Conservation (phyloP, 371 early-diverging fungal genomes). For the Circinella minor region DNA sequence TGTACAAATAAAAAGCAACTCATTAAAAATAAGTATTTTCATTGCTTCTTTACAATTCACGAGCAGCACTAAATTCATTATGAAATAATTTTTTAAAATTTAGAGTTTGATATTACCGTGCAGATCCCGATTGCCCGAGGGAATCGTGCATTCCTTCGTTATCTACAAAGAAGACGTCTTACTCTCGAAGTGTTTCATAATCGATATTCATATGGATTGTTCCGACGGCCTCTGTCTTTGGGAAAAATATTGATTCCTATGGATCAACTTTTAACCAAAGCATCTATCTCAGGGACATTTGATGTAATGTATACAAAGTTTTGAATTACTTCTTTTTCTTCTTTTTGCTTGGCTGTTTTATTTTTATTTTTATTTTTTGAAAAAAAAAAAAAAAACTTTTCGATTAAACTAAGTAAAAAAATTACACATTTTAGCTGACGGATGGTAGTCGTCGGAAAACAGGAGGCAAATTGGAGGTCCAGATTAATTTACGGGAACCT, state of each 20-base stretch:
- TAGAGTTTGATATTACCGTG: slow-evolving; percentile 64
- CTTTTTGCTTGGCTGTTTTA: too few species aligned
- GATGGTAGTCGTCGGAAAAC: slow-evolving; percentile 69
- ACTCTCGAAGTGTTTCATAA: slow-evolving; percentile 75
- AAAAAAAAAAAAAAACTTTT: neutral
- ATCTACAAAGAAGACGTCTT: slow-evolving; percentile 70
- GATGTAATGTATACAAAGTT: slow-evolving; percentile 51
- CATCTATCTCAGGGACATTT: slow-evolving; percentile 69
- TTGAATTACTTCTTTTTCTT: too few species aligned
- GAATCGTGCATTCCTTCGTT: slow-evolving; percentile 62
- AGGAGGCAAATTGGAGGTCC: slow-evolving; percentile 74
- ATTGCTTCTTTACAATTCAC: too few species aligned
- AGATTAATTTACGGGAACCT: slow-evolving; percentile 71
- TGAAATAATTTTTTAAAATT: neutral
- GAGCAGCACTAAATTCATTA: too few species aligned
- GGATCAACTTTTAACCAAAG: slow-evolving; percentile 60
- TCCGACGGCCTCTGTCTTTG: slow-evolving; percentile 60
- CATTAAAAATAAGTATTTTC: too few species aligned
- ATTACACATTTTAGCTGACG: slow-evolving; percentile 44
- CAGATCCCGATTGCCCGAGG: slow-evolving; percentile 68
- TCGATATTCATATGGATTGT: slow-evolving; percentile 60
- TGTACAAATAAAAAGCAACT: too few species aligned
- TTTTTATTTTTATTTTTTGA: slow-evolving; percentile 3
- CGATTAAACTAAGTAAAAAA: neutral
- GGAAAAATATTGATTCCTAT: slow-evolving; percentile 69